Base-by-base conservation (phyloP, 2,329 filamentous ascomycete genomes). In the Tolypocladium sp. region DNA sequence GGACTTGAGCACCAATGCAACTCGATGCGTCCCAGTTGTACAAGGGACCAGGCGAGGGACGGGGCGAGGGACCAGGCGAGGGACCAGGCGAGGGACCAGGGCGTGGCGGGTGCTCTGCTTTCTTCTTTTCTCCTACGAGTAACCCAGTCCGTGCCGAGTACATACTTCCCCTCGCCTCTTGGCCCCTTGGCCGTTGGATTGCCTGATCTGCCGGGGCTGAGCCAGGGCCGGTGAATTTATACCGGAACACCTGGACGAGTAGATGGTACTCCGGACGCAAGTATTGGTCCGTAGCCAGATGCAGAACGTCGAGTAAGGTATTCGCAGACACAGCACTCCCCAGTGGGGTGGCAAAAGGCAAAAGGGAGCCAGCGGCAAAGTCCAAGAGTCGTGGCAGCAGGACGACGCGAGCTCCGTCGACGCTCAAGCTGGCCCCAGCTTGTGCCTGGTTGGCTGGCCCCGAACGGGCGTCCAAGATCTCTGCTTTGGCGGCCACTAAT, bases 401-500 rank as follows among this genome's bases (percentile, higher is more conserved):
- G 22, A 25, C 17, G 42, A 46, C 25, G 42, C 42, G 42, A 46
- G 46, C 46, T 33, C 46, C 27, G 46, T n/a, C 46, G 27, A 30
- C 46, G 15, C 27, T 15, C 46, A 27, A 20, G 46, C 25, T 4
- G 51, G 25, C 41, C 41, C n/a, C n/a, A 22, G 22, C 42, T 8
- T 27, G 42, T 46, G 46, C 27, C 46, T 69, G 65, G 65, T 65
- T 71, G 64, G 64, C 62, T 61, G 64, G 63, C 62, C 65, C 62
- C 62, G 66, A n/a, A 33, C 25, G 15, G 25, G 20, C 66, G 65
- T 69, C 65, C 66, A 63, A 71, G 67, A 72, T 72, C 67, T 71
- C 65, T 68, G 62, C 62, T 67, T 61, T 67, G 67, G 64, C 65
- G 64, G 65, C 68, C 68, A 66, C 70, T 71, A 70, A 73, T 71